phyloP scores from a whole-genome alignment of 257 asterid species.

The Solanum sejunctum region DNA sequence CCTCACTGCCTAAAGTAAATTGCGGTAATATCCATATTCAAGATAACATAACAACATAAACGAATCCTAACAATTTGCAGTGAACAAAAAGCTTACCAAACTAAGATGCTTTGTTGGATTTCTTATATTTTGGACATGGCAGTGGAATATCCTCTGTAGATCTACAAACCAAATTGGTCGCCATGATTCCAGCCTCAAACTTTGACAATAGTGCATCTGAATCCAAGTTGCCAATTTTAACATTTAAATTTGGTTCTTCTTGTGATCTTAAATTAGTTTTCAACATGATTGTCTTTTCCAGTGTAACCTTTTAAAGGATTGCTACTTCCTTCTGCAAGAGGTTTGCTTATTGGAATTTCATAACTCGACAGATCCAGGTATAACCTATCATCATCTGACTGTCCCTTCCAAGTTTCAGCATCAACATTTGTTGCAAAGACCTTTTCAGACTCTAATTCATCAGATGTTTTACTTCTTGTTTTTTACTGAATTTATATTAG shows the following conservation, averaged over 20 bases:
- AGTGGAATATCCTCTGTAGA: neutral
- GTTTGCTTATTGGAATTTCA: conserved; percentile 24
- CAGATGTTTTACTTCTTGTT: neutral
- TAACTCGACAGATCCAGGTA: conserved; percentile 20
- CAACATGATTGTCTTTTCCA: neutral
- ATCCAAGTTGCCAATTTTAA: neutral
- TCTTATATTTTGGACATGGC: neutral
- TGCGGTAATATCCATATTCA: neutral
- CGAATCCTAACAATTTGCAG: neutral
- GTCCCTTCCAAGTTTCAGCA: neutral
- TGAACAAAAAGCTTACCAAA: neutral
- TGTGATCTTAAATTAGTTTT: neutral
- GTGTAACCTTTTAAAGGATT: neutral
- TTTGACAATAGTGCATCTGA: neutral
- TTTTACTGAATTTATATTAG: neutral
- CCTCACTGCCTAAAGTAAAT: neutral
- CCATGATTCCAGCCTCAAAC: neutral
- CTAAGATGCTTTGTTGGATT: neutral
- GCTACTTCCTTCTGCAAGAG: neutral
- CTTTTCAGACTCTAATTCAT: conserved; percentile 6
- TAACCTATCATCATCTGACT: conserved; percentile 13
- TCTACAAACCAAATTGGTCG: neutral
- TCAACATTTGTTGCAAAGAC: neutral
- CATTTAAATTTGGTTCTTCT: neutral
- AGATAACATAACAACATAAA: neutral